These are phyloP conservation scores for Pythium folliculosum DNA, from an alignment of 352 stramenopile species.

Conservation along the genomic window DNA sequence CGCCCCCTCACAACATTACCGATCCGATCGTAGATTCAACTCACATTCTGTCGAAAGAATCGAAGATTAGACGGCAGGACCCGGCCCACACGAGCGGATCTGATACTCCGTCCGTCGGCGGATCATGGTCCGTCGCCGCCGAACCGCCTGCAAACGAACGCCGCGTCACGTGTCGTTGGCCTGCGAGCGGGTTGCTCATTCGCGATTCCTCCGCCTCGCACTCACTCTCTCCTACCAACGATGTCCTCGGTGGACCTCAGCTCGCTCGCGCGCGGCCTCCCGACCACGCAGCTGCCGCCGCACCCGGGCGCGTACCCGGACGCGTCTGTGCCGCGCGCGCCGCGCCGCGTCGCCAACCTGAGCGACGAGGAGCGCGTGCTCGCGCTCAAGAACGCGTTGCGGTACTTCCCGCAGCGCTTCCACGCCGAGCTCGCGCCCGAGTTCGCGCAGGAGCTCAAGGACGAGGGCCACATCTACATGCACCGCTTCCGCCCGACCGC, in stretches of 20 bases:
- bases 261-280: conserved; percentile 51
- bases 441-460: conserved; percentile 87
- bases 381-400: conserved; percentile 84
- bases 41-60: neutral
- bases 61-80: conserved; percentile 20
- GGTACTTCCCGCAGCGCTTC: conserved; percentile 81
- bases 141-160: neutral
- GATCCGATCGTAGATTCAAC: neutral
- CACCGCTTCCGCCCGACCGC: conserved; percentile 78
- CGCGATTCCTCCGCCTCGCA: neutral
- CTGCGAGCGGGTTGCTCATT: conserved; percentile 9
- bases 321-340: conserved; percentile 50
- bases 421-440: conserved; percentile 74
- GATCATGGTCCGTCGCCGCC: neutral
- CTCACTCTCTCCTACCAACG: neutral
- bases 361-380: conserved; percentile 68
- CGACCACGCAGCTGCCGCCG: conserved; percentile 37
- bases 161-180: neutral
- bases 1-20: too few species aligned
- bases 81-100: neutral
- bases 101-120: neutral
- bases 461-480: conserved; percentile 92
- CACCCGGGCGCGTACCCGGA: conserved; percentile 64
- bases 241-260: conserved; percentile 48
- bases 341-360: conserved; percentile 53